Percentiles rank a stretch among this genome's conserved stretches.
Evolutionary conservation across 2,329 filamentous ascomycete genomes (phyloP).

Genomic region (Emergomyces pasteurianus): DNA sequence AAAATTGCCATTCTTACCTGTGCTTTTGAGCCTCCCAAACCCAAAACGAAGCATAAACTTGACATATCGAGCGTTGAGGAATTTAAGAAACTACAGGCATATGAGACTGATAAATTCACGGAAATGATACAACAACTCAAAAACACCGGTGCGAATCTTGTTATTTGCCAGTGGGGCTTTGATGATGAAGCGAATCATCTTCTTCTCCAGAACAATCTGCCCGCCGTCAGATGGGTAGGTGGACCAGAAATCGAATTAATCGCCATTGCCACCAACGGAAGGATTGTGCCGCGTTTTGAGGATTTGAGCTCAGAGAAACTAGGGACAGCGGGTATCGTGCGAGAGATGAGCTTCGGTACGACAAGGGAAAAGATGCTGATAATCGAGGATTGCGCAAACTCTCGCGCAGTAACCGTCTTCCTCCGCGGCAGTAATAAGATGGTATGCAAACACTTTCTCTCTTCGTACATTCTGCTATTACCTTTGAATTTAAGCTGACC

Average conservation of each 20-base stretch:
- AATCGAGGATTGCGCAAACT: conserved; percentile 98
- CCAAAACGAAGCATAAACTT: conserved; percentile 98
- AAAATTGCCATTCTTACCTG: conserved; percentile 97
- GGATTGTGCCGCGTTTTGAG: conserved; percentile 95
- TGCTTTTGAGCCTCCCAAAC: conserved; percentile 96
- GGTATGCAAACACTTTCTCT: conserved; percentile 42
- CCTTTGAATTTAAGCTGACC: background rate
- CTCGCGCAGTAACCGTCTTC: conserved; percentile 88
- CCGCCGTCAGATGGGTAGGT: conserved; percentile 94
- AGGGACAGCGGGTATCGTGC: conserved; percentile 75
- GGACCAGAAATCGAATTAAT: conserved; percentile 97
- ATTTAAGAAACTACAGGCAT: conserved; percentile 94
- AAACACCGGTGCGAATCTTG: conserved; percentile 89
- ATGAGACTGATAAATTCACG: conserved; percentile 90
- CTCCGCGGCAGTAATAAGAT: conserved; percentile 99
- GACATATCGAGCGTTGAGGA: conserved; percentile 96
- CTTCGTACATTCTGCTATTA: background rate
- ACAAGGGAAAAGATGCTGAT: conserved; percentile 99
- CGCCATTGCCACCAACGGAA: conserved; percentile 93
- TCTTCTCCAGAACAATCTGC: conserved; percentile 87
- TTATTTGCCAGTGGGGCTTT: conserved; percentile 99
- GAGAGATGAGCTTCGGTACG: conserved; percentile 93
- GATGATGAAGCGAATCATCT: conserved; percentile 98
- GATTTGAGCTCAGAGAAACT: conserved; percentile 86
- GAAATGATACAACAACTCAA: conserved; percentile 99